phyloP scores from a whole-genome alignment of 192 early-diverging fungal genomes.

The Chytriomyces confervae region DNA sequence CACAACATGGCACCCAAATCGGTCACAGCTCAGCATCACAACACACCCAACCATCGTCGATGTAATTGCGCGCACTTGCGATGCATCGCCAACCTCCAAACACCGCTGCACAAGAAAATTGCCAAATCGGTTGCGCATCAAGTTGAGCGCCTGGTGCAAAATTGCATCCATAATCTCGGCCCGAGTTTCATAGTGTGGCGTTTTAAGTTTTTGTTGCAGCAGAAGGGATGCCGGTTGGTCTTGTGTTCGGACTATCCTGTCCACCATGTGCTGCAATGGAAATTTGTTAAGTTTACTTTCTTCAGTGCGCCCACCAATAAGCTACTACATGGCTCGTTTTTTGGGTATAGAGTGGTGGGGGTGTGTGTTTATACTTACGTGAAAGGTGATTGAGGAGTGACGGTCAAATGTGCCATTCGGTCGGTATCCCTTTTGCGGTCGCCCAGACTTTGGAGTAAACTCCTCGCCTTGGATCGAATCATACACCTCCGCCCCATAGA shows the following conservation, averaged over 20 bases:
- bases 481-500: neutral
- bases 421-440: neutral
- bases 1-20: slow-evolving; percentile 79
- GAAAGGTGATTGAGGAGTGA: slow-evolving; percentile 11
- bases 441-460: neutral
- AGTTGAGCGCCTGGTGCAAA: slow-evolving; percentile 52
- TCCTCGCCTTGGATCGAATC: slow-evolving; percentile 19
- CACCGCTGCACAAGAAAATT: slow-evolving; percentile 77
- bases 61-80: slow-evolving; percentile 60
- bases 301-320: neutral
- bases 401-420: neutral
- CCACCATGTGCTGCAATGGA: slow-evolving; percentile 58
- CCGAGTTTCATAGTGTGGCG: slow-evolving; percentile 52
- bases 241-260: slow-evolving; percentile 69
- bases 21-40: slow-evolving; percentile 67
- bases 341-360: no score
- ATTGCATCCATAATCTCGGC: slow-evolving; percentile 66
- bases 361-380: neutral
- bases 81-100: slow-evolving; percentile 65
- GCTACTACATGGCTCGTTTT: no score
- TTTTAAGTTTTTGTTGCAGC: slow-evolving; percentile 73
- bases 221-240: slow-evolving; percentile 77
- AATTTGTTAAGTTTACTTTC: neutral
- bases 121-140: slow-evolving; percentile 78
- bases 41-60: slow-evolving; percentile 66